A percentile compares a stretch with the other conserved stretches of the same genome.
phyloP scores from a whole-genome alignment of 441 rosid species.

The Pelargonium citronellum region DNA sequence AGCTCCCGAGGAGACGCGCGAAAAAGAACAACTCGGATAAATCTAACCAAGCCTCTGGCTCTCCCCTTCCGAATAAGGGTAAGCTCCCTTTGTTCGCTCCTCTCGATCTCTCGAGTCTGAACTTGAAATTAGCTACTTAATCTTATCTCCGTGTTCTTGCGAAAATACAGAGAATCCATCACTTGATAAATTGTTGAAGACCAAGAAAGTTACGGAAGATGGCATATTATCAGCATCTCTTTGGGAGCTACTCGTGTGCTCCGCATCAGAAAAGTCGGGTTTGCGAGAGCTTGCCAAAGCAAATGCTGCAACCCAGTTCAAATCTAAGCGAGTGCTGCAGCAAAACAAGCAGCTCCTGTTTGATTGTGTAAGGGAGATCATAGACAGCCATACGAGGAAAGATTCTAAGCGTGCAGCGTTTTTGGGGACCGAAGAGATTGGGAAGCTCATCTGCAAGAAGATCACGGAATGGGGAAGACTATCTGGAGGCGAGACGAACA shows the following conservation, averaged over 20 bases:
- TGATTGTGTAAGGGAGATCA: constrained; percentile 30
- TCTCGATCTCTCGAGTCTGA: neutral
- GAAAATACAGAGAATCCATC: constrained; percentile 9
- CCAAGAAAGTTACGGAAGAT: constrained; percentile 31
- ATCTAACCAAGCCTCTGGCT: constrained; percentile 14
- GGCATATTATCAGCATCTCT: constrained; percentile 31
- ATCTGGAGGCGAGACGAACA: constrained; percentile 24
- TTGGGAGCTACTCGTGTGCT: constrained; percentile 23
- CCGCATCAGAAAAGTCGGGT: constrained; percentile 21
- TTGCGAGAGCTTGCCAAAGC: constrained; percentile 16
- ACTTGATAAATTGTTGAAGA: neutral
- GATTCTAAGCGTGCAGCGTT: neutral
- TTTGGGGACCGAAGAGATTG: constrained; percentile 17
- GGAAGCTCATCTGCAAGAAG: constrained; percentile 23
- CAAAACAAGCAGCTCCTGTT: constrained; percentile 43
- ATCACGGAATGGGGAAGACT: constrained; percentile 25
- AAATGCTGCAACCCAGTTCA: neutral
- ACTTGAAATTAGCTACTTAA: neutral
- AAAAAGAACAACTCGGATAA: constrained; percentile 24
- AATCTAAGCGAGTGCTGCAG: constrained; percentile 31
- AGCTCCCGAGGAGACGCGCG: constrained; percentile 18
- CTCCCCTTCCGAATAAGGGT: constrained; percentile 17
- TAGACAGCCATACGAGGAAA: constrained; percentile 11
- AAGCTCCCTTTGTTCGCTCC: constrained; percentile 12
- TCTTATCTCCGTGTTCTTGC: constrained; percentile 1